phyloP scores from a whole-genome alignment of 2,329 filamentous ascomycete species.

The Claviceps sp. region DNA sequence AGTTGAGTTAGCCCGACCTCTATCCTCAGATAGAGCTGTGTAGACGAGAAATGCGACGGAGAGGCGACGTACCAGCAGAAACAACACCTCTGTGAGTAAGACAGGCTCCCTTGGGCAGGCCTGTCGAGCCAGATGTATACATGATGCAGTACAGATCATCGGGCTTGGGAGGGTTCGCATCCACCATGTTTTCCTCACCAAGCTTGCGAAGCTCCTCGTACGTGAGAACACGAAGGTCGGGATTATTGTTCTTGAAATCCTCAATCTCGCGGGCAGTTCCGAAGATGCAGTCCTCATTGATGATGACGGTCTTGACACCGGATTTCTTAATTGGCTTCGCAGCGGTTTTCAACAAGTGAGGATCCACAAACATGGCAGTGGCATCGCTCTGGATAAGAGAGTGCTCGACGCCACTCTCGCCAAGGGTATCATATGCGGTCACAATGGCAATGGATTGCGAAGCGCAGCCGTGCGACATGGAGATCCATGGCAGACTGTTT shows the following conservation, averaged over 20 bases:
- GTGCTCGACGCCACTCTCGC: slow-evolving; percentile 71
- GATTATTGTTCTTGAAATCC: slow-evolving; percentile 41
- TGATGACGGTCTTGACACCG: slow-evolving; percentile 45
- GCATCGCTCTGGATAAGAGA: slow-evolving; percentile 72
- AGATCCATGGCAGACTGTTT: slow-evolving; percentile 65
- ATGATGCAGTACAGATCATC: slow-evolving; percentile 74
- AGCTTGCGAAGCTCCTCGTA: slow-evolving; percentile 41
- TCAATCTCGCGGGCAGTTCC: slow-evolving; percentile 37
- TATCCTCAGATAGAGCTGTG: no score
- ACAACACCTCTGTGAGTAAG: slow-evolving; percentile 70
- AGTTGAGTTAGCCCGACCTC: neutral
- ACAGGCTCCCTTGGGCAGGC: slow-evolving; percentile 76
- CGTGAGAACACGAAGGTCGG: slow-evolving; percentile 38
- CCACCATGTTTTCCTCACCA: slow-evolving; percentile 53
- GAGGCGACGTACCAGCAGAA: slow-evolving; percentile 42
- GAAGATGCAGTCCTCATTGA: slow-evolving; percentile 46
- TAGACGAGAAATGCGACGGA: neutral
- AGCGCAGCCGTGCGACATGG: slow-evolving; percentile 59
- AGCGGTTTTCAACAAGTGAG: slow-evolving; percentile 56
- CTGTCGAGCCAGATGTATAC: slow-evolving; percentile 83
- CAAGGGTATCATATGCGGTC: slow-evolving; percentile 88
- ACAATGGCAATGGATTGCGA: slow-evolving; percentile 87
- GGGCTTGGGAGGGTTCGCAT: slow-evolving; percentile 57
- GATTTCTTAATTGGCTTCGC: slow-evolving; percentile 41
- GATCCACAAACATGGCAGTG: slow-evolving; percentile 76